Evolutionary conservation across 495 filamentous ascomycete species (phyloP), one percentile per base, ranked within the genome.

Genomic region (Penicillium egyptiacum): DNA sequence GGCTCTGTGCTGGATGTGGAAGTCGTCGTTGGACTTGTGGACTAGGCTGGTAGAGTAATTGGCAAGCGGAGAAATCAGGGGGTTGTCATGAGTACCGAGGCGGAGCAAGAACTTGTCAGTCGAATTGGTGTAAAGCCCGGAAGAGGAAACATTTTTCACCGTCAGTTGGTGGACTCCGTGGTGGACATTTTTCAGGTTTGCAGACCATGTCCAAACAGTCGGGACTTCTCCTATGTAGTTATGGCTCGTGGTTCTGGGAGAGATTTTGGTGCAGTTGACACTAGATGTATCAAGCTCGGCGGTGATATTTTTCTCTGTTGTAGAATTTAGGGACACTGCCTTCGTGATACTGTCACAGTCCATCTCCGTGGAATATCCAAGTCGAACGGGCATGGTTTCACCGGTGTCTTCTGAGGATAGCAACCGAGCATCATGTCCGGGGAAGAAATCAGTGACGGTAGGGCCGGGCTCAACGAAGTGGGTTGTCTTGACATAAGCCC

Each of bases 1-100:
- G 2, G 85, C 85, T 50, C 73, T 75, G 57, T 86, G 85, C 33
- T 74, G 70, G 50, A 86, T 59, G 50, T 71, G 78, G 30, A 81
- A 44, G 19, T 55, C 59, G 7, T 65, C 68, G 1, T 62, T 60
- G 20, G 70, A 65, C 40, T 75, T 64, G 26, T 74, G 65, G 3
- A 86, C 63, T 3, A 86, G 69, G 10, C 57, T 65, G 35, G 65
- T 63, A 1, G 83, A 79, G 68, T 88, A 88, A 64, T 86, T 87
- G 39, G 80, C 78, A 23, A 67, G 50, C n/a, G 65, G 58, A 53
- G 79, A 83, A 16, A 86, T 74, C 48, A 87, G 70, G 2, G 78
- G 77, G 58, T 81, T 81, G 39, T 72, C 68, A 5, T 35, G 28
- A 37, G 71, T 61, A n/a, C 79, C 78, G 22, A 80, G 63, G 14